Evolutionary conservation across 2,329 filamentous ascomycete species (phyloP), one percentile per base, ranked within the genome.

Genomic region (Fusarium siculi): DNA sequence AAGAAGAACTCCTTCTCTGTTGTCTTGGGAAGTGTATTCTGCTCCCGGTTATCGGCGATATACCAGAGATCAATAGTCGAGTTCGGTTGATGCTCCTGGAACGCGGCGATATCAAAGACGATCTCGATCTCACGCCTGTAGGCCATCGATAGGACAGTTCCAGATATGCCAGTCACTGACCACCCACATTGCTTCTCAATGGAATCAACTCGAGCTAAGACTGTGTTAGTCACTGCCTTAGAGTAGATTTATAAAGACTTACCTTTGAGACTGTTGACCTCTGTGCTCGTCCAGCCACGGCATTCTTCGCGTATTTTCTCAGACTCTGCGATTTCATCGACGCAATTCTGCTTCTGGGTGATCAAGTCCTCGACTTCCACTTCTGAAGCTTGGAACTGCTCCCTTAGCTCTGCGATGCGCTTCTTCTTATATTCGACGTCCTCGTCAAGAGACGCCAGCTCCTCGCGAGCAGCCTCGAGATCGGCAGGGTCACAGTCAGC

Each of bases 271-370:
- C 86, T 85, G 72, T 88, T 88, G 72, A 98, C 93, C 82, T 98
- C 96, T 34, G 88, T 91, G 58, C 92, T 90, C 63, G 92, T 96
- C 92, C 95, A 98, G 43, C 96, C 95, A 59, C 95, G 91, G 80
- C 93, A 97, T 77, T 97, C 93, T 80, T 98, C 95, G 70, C 93
- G 90, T 32, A 97, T 87, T 72, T 91, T 91, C 80, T 98, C 95
- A 0, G 95, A 93, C 77, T 94, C 92, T 66, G 90, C 88, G 65
- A 97, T 98, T 53, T 96, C 93, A 34, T 89, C 87, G 36, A 92
- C 78, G 74, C 89, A 94, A 75, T 91, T 87, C 60, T 90, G 83
- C 80, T 96, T 97, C 77, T 90, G 88, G 66, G 91, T 87, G 12
- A 87, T 85, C 50, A 92, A 86, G 4, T 88, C 85, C 66, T 90